Base-by-base conservation (phyloP, 768 basidiomycete genomes). In the Pisolithus orientalis region DNA sequence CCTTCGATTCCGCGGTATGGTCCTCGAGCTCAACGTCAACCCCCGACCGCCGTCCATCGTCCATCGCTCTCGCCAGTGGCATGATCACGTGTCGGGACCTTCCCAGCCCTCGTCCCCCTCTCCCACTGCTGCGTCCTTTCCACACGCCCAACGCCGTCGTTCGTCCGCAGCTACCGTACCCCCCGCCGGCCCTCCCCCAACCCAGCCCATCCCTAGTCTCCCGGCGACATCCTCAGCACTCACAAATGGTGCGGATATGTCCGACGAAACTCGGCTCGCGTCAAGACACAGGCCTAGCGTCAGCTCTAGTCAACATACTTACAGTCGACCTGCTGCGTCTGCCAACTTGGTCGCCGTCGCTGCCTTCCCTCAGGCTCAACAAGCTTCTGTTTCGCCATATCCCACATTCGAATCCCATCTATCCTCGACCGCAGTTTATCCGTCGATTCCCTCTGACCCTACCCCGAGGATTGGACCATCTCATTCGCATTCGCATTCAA, bases 101-200 rank as follows among this genome's bases (percentile, higher is more conserved):
- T 45, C 57, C n/a, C 58, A 66, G 9, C 65, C 72, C 50, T 65
- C 72, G 48, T 63, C 75, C 44, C 55, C 70, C 25, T 55, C 68
- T 34, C 49, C 59, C 14, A 54, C 72, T 27, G 57, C 61, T 21
- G 62, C 71, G 3, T 55, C 67, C 17, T 59, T 75, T 56, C 48
- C 52, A 27, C 66, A 62, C 57, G 42, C 60, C 2, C 76, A 78
- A 55, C 81, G 85, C 51, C 82, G 87, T 49, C 85, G 87, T 59
- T 88, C 85, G 25, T 81, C 83, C 50, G 83, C 79, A 51, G 77
- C 80, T 11, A 76, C 80, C 60, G 72, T 74, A 25, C 80, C 84
- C 43, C 85, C 87, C 6, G 79, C 83, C 38, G 82, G 71, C 3
- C 87, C 87, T 17, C 87, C 87, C 40, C 87, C 87, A 21, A 80